Percentiles rank a stretch among this genome's conserved stretches.
These are phyloP conservation scores for Suhomyces kilbournensis DNA, from an alignment of 805 yeast genomes.

Conservation along the genomic window DNA sequence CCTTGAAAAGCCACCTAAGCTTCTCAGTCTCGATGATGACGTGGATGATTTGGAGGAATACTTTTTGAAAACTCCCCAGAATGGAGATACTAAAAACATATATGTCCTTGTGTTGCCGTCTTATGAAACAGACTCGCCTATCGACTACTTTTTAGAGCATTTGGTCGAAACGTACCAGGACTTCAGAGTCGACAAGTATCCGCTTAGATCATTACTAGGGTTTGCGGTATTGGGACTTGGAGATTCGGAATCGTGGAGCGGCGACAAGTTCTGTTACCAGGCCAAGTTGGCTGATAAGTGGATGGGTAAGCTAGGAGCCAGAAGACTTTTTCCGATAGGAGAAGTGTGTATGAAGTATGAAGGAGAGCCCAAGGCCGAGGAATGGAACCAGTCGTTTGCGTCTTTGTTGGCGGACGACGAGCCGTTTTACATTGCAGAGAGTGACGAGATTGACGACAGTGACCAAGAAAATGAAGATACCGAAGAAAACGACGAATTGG, in stretches of 20 bases:
- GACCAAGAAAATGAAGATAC: constrained; percentile 33
- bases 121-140: constrained; percentile 88
- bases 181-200: constrained; percentile 81
- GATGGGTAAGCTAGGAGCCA: constrained; percentile 80
- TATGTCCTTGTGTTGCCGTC: constrained; percentile 82
- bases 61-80: constrained; percentile 61
- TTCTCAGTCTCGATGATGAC: constrained; percentile 74
- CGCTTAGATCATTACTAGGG: constrained; percentile 66
- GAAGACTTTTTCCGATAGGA: constrained; percentile 81
- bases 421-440: constrained; percentile 57
- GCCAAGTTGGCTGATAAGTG: constrained; percentile 71
- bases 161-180: constrained; percentile 79
- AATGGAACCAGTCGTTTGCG: constrained; percentile 64
- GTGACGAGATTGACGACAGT: constrained; percentile 55
- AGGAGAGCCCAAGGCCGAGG: constrained; percentile 56
- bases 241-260: constrained; percentile 77
- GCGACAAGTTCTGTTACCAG: constrained; percentile 81
- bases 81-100: constrained; percentile 39
- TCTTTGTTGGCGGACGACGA: constrained; percentile 67
- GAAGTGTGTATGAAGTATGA: constrained; percentile 74
- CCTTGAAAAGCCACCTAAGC: constrained; percentile 41
- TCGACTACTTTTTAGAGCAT: constrained; percentile 81
- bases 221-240: constrained; percentile 87
- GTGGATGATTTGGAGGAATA: constrained; percentile 80
- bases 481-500: constrained; percentile 39